Conservation (phyloP, 495 filamentous ascomycete species). For the Cercophora sp. region DNA sequence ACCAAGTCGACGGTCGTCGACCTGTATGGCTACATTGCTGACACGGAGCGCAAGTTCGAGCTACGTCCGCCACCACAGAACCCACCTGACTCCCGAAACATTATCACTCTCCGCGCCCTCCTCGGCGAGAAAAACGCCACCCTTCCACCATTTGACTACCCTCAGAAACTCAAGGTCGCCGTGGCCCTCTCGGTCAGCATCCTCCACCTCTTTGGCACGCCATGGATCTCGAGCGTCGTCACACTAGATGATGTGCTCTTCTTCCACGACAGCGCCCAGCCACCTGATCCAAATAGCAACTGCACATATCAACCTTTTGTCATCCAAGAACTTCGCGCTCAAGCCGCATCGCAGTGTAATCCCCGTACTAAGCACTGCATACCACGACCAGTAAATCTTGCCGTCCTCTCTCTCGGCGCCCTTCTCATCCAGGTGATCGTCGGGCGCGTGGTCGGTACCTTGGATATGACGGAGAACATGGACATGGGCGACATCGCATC, state of each 20-base stretch:
- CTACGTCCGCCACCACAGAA: not conserved
- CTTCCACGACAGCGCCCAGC: not conserved
- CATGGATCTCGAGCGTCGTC: constrained; percentile 11
- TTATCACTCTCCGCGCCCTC: constrained; percentile 6
- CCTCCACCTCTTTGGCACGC: constrained; percentile 14
- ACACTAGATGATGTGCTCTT: constrained; percentile 15
- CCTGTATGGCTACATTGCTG: not conserved
- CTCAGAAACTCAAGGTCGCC: constrained; percentile 10
- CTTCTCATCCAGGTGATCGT: constrained; percentile 9
- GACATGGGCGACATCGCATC: constrained; percentile 2
- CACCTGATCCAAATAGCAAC: not conserved
- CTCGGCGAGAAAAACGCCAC: not conserved
- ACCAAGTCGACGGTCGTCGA: not conserved
- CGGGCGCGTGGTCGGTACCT: not conserved
- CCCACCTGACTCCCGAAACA: not conserved
- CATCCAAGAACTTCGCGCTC: not conserved
- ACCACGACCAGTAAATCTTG: not conserved
- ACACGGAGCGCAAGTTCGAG: constrained; percentile 2
- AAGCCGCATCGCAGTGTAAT: not conserved
- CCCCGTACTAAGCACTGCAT: not conserved
- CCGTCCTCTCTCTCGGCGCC: constrained; percentile 6
- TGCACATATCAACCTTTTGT: not conserved
- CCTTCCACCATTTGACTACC: constrained; percentile 3
- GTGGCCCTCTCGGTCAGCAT: constrained; percentile 11
- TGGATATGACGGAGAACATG: not conserved